Evolutionary conservation across 345 rosid genomes (phyloP).

Genomic region (Cardiospermum halicacabum): DNA sequence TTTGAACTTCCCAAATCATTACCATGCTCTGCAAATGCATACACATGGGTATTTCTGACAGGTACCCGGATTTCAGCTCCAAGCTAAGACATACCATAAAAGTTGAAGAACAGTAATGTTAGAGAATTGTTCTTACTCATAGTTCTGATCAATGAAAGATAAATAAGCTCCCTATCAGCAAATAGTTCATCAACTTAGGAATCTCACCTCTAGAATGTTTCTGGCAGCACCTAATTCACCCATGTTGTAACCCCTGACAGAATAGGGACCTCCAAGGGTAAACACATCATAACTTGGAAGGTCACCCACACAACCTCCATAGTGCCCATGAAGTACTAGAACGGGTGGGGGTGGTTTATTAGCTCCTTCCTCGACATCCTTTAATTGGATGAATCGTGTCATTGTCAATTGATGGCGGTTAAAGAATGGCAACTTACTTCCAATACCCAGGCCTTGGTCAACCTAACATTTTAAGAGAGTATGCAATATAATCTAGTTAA

Average conservation of each 20-base stretch:
- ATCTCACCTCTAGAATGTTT: conserved; percentile 78
- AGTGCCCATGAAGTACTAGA: conserved; percentile 93
- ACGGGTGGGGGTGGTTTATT: conserved; percentile 85
- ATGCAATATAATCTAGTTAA: conserved; percentile 3
- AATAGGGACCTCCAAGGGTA: conserved; percentile 97
- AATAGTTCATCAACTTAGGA: not conserved
- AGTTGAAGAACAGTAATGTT: not conserved
- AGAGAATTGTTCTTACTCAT: not conserved
- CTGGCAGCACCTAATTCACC: conserved; percentile 95
- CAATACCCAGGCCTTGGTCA: conserved; percentile 97
- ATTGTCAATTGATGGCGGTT: conserved; percentile 90
- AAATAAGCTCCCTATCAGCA: too few relatives aligned
- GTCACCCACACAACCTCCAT: conserved; percentile 98
- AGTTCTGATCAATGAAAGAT: not conserved
- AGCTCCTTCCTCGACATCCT: conserved; percentile 81
- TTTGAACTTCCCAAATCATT: conserved; percentile 91
- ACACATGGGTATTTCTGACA: conserved; percentile 74
- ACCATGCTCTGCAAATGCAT: conserved; percentile 94
- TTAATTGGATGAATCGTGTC: conserved; percentile 82
- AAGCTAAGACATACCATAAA: conserved; percentile 49
- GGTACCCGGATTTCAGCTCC: conserved; percentile 94
- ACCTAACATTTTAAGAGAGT: conserved; percentile 45
- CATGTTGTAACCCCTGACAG: conserved; percentile 99
- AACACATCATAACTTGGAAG: conserved; percentile 98
- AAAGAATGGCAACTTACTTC: conserved; percentile 92